phyloP scores from a whole-genome alignment of 164 flowering plant species.

The Annona squamosa region DNA sequence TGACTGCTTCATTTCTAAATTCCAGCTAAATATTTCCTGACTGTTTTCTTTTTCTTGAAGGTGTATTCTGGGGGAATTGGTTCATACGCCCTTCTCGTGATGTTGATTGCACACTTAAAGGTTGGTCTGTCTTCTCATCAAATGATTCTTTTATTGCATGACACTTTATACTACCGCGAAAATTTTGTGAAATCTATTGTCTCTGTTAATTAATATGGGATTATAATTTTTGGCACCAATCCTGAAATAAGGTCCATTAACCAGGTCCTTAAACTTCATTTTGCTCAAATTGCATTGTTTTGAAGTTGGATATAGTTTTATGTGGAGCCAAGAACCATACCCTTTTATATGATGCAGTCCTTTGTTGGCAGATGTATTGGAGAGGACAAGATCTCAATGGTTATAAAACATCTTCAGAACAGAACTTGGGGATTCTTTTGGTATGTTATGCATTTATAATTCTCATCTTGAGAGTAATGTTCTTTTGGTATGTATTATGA shows the following conservation, averaged over 20 bases:
- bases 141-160: not conserved
- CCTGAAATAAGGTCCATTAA: too few species aligned
- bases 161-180: not conserved
- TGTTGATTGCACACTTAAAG: conserved; percentile 85
- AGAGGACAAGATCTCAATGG: conserved; percentile 36
- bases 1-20: not conserved
- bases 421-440: conserved; percentile 84
- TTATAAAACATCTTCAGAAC: conserved; percentile 37
- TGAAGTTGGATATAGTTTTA: too few species aligned
- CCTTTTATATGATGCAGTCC: conserved; percentile 1
- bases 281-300: too few species aligned
- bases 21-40: not conserved
- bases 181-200: too few species aligned
- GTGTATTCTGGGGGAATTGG: conserved; percentile 98
- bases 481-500: not conserved
- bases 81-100: conserved; percentile 86
- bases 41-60: conserved; percentile 23
- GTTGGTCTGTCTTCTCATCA: conserved; percentile 23
- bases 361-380: conserved; percentile 22
- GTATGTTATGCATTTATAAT: conserved; percentile 30
- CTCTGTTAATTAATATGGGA: too few species aligned
- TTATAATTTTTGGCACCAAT: too few species aligned
- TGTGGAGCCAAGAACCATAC: too few species aligned
- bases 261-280: too few species aligned
- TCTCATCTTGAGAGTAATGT: not conserved